A percentile compares a stretch with the other conserved stretches of the same genome.
Evolutionary conservation across 2,329 filamentous ascomycete species (phyloP).

Genomic region (Epicoccum sorghinum): DNA sequence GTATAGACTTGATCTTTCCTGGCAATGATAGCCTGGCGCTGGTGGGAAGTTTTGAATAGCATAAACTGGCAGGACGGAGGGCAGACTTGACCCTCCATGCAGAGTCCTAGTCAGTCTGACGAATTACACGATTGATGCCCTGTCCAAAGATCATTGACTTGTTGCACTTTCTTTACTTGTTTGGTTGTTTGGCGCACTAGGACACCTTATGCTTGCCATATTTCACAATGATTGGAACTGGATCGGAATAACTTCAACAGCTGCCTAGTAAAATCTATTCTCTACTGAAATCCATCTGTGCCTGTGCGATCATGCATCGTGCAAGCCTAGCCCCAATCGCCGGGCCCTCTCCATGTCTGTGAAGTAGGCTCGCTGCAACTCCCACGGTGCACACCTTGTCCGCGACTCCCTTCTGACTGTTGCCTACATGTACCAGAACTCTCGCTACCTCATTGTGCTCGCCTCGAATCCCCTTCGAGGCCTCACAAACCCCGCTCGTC

Average conservation of each 20-base stretch:
- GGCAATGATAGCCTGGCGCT: slow-evolving; percentile 27
- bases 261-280: no score
- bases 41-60: slow-evolving; percentile 26
- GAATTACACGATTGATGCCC: slow-evolving; percentile 28
- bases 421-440: background rate
- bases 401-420: background rate
- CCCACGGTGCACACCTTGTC: background rate
- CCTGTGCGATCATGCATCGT: no score
- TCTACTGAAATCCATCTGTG: background rate
- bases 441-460: background rate
- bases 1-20: slow-evolving; percentile 20
- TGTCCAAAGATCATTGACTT: background rate
- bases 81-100: slow-evolving; percentile 7
- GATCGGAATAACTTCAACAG: background rate
- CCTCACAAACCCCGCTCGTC: background rate
- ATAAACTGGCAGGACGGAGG: slow-evolving; percentile 20
- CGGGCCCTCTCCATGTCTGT: no score
- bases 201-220: no score
- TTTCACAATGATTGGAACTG: background rate
- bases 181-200: no score
- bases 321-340: no score
- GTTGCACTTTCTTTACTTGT: no score
- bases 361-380: no score
- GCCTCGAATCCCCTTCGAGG: background rate
- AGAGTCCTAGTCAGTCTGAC: slow-evolving; percentile 16